phyloP scores from a whole-genome alignment of 1,284 basidiomycete species.

The Tilletiopsis washingtonensis region DNA sequence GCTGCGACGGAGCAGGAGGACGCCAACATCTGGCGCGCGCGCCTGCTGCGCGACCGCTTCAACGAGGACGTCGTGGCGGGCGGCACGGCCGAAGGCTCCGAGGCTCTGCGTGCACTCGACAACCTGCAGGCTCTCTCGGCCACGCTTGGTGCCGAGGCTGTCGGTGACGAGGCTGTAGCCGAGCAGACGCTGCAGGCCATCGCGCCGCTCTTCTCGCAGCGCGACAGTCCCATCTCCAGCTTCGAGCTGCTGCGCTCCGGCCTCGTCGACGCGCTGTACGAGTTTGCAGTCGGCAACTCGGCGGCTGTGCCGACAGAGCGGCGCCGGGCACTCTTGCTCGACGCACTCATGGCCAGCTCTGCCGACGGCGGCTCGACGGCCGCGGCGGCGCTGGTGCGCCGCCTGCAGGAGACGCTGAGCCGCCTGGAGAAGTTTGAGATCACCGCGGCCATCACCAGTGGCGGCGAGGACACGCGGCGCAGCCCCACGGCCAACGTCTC shows the following conservation, averaged over 20 bases:
- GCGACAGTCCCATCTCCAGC: slow-evolving; percentile 68
- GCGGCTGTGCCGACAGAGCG: slow-evolving; percentile 13
- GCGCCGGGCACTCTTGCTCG: slow-evolving; percentile 24
- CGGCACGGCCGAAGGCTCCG: slow-evolving; percentile 20
- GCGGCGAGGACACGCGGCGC: slow-evolving; percentile 22
- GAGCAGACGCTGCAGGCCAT: slow-evolving; percentile 62
- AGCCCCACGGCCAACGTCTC: slow-evolving; percentile 29
- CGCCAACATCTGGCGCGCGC: slow-evolving; percentile 38
- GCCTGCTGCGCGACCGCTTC: slow-evolving; percentile 29
- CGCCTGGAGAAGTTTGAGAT: slow-evolving; percentile 39
- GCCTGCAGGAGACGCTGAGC: slow-evolving; percentile 41
- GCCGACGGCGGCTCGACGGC: slow-evolving; percentile 13
- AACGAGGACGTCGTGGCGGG: slow-evolving; percentile 12
- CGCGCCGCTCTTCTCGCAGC: slow-evolving; percentile 69
- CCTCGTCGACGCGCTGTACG: slow-evolving; percentile 75
- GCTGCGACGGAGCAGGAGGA: slow-evolving; percentile 22
- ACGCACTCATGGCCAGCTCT: slow-evolving; percentile 17
- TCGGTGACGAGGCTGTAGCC: slow-evolving; percentile 53
- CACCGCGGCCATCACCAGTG: slow-evolving; percentile 23
- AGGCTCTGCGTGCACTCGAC: slow-evolving; percentile 30
- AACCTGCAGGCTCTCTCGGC: slow-evolving; percentile 27
- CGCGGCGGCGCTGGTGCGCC: slow-evolving; percentile 23
- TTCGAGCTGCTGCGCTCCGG: slow-evolving; percentile 93
- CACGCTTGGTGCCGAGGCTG: slow-evolving; percentile 12
- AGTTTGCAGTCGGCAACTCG: slow-evolving; percentile 62